Base-by-base conservation (phyloP, 2,329 filamentous ascomycete species). In the Fusarium algeriense region DNA sequence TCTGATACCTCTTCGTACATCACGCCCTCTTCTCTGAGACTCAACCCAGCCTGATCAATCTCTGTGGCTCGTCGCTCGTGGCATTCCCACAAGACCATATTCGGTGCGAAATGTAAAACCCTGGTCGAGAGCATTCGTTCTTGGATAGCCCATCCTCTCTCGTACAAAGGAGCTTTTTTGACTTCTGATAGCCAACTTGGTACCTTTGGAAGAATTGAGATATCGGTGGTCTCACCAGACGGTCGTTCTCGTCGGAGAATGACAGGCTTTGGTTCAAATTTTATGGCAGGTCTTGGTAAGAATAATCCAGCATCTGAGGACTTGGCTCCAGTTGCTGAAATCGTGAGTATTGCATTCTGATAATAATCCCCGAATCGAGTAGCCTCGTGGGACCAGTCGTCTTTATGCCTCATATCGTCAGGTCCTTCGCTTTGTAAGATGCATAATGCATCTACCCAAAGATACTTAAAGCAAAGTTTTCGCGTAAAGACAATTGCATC, bases 21-120 rank as follows among this genome's bases (percentile, higher is more conserved):
- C 34, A 38, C 20, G 2, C n/a, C 26, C 19, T 23, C 32, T 4
- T 30, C 26, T 6, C 20, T 15, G 1, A 38, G 34, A 32, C n/a
- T 23, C 15, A 11, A 14, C 1, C 54, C 54, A 3, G n/a, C 3
- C 0, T 23, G 26, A 11, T 58, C 43, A 12, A 50, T 20, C 2
- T 58, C 54, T 6, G 54, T 32, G 3, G 43, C 54, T 3, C 34
- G 54, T 12, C 43, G 3, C 9, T 58, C n/a, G 1, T 58, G 54
- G 6, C 54, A 58, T 38, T 58, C 54, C 54, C 43, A 58, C 14
- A 58, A 12, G 1, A 58, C 15, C 54, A 58, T 50, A 5, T 58
- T 50, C 6, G 14, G 7, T 7, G 54, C 43, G 13, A 58, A 58
- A 14, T 58, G 54, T 3, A 50, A 1, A n/a, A 58, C 6, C 26